Evolutionary conservation across 2,329 filamentous ascomycete genomes (phyloP), one percentile per base, ranked within the genome.

Genomic region (Aureobasidium subglaciale): DNA sequence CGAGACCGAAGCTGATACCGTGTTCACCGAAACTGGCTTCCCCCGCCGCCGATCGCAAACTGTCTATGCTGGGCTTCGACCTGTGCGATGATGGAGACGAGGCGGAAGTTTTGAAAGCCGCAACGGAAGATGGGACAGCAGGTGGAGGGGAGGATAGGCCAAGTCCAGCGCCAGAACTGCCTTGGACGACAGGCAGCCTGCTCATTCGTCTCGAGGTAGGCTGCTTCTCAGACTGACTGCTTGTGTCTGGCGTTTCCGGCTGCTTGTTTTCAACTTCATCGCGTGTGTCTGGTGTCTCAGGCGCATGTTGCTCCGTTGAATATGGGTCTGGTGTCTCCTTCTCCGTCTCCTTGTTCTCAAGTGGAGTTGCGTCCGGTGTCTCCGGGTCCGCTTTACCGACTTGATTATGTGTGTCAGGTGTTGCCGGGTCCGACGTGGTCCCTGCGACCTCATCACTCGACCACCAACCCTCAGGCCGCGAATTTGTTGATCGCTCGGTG

Each of bases 1-100:
- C 58, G 4, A 18, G 25, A 15, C 34, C 53, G 25, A 59, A 56
- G 50, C 5, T 42, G 35, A 42, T 57, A 6, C 49, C 54, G 13
- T 45, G 42, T 30, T 55, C 41, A 5, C 48, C 41, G 6, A 57
- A 54, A 34, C 56, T 60, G 5, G 55, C 49, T 40, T 50, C 48
- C 2, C 24, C 38, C 1, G 29, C 41, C 16, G 54, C 48, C 10
- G 56, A 59, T 7, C 59, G 54, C 9, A 56, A 27, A 27, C 59
- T 60, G 11, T 60, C 59, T 29, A 56, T 49, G 32, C 59, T 60
- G 35, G 53, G 49, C 45, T 54, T 32, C 34, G 58, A 37, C 35
- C 34, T 48, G 32, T 58, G 53, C 5, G 25, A 48, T 34, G 38
- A 34, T 37, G 48, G 45, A 15, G 48, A 38, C 10, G 55, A 35